Conservation (phyloP, 352 stramenopile genomes). For the Detonula confervacea region DNA sequence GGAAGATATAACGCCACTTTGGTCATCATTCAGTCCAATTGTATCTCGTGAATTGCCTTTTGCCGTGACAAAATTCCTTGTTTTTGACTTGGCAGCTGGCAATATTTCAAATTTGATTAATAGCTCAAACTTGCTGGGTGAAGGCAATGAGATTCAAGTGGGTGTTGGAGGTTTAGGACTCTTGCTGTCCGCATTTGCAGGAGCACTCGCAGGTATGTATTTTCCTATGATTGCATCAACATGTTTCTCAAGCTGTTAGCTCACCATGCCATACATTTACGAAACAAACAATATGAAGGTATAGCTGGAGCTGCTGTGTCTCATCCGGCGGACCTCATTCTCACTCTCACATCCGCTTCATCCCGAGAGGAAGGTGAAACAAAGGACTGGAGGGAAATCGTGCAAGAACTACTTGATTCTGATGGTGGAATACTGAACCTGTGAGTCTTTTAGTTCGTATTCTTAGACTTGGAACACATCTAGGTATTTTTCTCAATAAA, state of each 20-base stretch:
- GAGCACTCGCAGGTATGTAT: conserved; percentile 73
- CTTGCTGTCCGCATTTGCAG: conserved; percentile 78
- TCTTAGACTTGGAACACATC: too few species aligned
- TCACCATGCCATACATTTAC: neutral
- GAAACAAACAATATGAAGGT: conserved; percentile 6
- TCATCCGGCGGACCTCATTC: conserved; percentile 85
- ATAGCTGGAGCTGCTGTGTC: conserved; percentile 80
- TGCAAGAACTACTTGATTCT: conserved; percentile 75
- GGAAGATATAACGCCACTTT: conserved; percentile 77
- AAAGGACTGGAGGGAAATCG: conserved; percentile 79
- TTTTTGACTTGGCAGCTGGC: conserved; percentile 85
- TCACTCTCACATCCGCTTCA: conserved; percentile 75
- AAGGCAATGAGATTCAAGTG: conserved; percentile 76
- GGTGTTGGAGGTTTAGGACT: conserved; percentile 77
- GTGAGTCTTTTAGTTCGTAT: too few species aligned
- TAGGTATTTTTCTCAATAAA: too few species aligned
- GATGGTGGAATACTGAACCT: conserved; percentile 84
- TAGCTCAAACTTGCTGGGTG: conserved; percentile 55
- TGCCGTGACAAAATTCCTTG: conserved; percentile 87
- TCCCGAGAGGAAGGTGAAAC: conserved; percentile 39
- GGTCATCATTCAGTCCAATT: conserved; percentile 79
- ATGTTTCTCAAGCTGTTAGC: neutral
- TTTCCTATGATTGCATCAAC: neutral
- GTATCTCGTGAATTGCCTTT: conserved; percentile 87
- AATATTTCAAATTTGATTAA: conserved; percentile 77